Evolutionary conservation across 352 stramenopile species (phyloP), one percentile per base, ranked within the genome.

Genomic region (Pythium apleroticum): DNA sequence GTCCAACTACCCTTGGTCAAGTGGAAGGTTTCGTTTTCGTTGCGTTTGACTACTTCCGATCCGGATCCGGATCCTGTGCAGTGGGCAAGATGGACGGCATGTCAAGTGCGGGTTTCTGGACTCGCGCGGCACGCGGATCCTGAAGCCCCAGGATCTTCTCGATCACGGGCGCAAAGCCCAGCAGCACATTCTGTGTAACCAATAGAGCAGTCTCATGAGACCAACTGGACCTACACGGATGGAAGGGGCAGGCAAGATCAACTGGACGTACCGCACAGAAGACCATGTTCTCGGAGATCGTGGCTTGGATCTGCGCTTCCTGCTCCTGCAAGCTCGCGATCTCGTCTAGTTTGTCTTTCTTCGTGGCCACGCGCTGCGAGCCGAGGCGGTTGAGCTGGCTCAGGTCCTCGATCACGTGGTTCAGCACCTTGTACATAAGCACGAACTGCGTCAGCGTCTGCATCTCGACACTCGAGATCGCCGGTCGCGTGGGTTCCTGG

Each of bases 371-470:
- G 11, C 72, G 71, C 31, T 76, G 60, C 1, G 75, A 63, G 6
- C 76, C 76, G 4, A 80, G 39, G 4, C 61, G 69, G 48, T 75
- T 84, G 39, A 84, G 63, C 4, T 75, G 54, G 60, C 76, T 77
- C 50, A 84, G 64, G 45, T 84, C 76, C 30, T 84, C 75, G 35
- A 84, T 72, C 12, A 74, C 69, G 28, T 80, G 65, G 61, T 76
- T 62, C 9, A 81, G 69, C 10, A 80, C 74, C 39, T 84, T 76
- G 24, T 72, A 65, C 46, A 81, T 65, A 20, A 81, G 56, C 25
- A 84, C 69, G 53, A 84, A 84, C 4, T 80, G 65, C 49, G 80
- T 78, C 35, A 80, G 69, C 20, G 74, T 68, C 46, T 81, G 64
- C n/a, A 80, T 45, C 25, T 84, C 63, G 3, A 35, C 46, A 17